Evolutionary conservation across 2,329 filamentous ascomycete species (phyloP), one percentile per base, ranked within the genome.

Genomic region (Penicillium capsulatum): DNA sequence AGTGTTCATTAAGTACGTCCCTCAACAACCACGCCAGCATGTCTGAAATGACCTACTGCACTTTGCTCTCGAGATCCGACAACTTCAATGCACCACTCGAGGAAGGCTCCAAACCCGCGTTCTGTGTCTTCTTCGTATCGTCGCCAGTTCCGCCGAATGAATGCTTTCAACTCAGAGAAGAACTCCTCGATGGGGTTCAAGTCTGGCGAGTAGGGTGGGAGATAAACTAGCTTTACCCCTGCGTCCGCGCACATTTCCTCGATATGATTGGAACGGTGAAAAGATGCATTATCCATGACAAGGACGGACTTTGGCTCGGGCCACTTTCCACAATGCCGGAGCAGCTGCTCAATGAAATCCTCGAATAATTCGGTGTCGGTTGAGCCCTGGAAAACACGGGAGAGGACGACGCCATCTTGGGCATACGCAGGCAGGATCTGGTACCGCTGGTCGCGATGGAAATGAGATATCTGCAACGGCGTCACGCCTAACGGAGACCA

Each of bases 101-200:
- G 43, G 34, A 50, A 58, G 22, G 11, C 30, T 24, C 38, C 28
- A 41, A 59, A 58, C 13, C 38, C 45, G 36, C 46, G 42, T 2
- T 38, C 24, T 5, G 45, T 45, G 17, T 43, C 38, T 32, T 51
- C 35, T 36, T 45, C 39, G 29, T 45, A 48, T 10, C 5, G 17
- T 2, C 48, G 33, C 50, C 45, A 60, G 30, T 57, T 48, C 36
- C 48, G 50, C 46, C 58, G 59, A 29, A 66, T 61, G 34, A 55
- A 63, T 9, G 45, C 51, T 42, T 66, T 66, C 2, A 66, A 43
- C 38, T 61, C 56, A 28, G 54, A 44, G 48, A 66, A 66, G 36
- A 59, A 58, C 40, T 64, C 54, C 42, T 65, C 52, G 42, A 65
- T 63, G 17, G 59, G 59, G 47, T 65, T 64, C 17, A 65, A 41